A percentile compares a stretch with the other conserved stretches of the same genome.
Conservation (phyloP, 805 yeast genomes). For the Saccharomycopsis amapae region DNA sequence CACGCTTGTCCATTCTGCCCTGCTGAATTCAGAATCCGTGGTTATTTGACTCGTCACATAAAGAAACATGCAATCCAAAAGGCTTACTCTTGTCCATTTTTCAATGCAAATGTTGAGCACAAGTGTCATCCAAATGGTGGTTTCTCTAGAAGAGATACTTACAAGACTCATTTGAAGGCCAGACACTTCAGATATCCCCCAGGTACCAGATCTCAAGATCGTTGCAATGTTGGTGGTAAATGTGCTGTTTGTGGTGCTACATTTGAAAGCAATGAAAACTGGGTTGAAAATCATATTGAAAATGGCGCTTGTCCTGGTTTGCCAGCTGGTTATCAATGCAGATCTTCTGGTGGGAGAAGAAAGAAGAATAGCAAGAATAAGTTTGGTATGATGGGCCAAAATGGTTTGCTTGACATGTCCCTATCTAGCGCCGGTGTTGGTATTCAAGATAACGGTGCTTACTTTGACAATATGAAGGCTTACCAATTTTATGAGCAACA, state of each 20-base stretch:
- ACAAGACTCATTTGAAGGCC: constrained; percentile 83
- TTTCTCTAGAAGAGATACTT: constrained; percentile 84
- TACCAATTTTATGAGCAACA: constrained; percentile 14
- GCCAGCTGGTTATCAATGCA: constrained; percentile 33
- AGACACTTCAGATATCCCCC: constrained; percentile 83
- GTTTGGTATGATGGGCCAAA: background rate
- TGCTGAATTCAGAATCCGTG: constrained; percentile 83
- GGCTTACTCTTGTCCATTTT: constrained; percentile 77
- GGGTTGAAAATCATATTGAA: constrained; percentile 75
- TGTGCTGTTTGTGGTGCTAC: constrained; percentile 70
- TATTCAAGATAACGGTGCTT: constrained; percentile 3
- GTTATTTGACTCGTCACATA: constrained; percentile 78
- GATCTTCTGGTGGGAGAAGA: constrained; percentile 31
- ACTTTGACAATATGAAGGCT: constrained; percentile 16
- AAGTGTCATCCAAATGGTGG: constrained; percentile 78
- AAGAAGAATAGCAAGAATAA: constrained; percentile 26
- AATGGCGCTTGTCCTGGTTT: constrained; percentile 55
- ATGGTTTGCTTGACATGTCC: background rate
- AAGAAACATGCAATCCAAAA: constrained; percentile 69
- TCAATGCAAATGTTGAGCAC: constrained; percentile 26
- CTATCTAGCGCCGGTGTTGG: background rate
- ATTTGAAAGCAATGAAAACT: constrained; percentile 66
- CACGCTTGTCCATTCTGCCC: constrained; percentile 71
- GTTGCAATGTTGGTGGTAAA: constrained; percentile 59
- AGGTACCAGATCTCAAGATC: constrained; percentile 75